Evolutionary conservation across 2,329 filamentous ascomycete genomes (phyloP).

Genomic region (Pseudogymnoascus sp.): DNA sequence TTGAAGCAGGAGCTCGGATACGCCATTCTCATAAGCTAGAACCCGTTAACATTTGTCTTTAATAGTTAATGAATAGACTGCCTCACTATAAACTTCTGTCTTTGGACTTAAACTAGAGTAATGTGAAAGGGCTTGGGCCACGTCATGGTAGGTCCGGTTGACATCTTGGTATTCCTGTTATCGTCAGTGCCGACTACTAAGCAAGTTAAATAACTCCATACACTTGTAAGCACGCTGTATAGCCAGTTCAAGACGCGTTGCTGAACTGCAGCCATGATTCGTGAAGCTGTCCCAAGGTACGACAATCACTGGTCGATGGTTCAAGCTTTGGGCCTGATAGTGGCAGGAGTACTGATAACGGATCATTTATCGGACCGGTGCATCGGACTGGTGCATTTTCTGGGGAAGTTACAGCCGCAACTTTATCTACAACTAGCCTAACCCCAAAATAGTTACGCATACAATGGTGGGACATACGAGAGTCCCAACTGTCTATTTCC

Average conservation of each 20-base stretch:
- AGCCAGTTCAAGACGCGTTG: constrained; percentile 93
- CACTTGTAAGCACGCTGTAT: constrained; percentile 78
- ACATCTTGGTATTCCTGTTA: constrained; percentile 84
- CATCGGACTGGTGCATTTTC: not conserved
- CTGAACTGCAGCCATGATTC: constrained; percentile 54
- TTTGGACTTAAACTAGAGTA: constrained; percentile 74
- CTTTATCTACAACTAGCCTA: not conserved
- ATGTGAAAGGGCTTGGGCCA: constrained; percentile 71
- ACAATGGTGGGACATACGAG: not conserved
- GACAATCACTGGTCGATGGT: constrained; percentile 5
- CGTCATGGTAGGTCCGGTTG: constrained; percentile 85
- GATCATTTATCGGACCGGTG: not conserved
- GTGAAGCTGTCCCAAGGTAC: constrained; percentile 18
- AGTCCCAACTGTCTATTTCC: not conserved
- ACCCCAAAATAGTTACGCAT: not conserved
- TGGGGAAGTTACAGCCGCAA: not conserved
- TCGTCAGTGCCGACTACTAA: not conserved
- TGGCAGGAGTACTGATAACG: constrained; percentile 6
- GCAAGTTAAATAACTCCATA: constrained; percentile 31
- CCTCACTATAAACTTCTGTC: constrained; percentile 89
- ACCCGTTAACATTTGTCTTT: constrained; percentile 15
- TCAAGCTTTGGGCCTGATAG: constrained; percentile 6
- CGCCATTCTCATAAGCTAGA: constrained; percentile 79
- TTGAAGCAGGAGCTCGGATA: constrained; percentile 76
- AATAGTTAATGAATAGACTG: not conserved